phyloP scores from a whole-genome alignment of 257 asterid genomes.

The Voacanga thouarsii region DNA sequence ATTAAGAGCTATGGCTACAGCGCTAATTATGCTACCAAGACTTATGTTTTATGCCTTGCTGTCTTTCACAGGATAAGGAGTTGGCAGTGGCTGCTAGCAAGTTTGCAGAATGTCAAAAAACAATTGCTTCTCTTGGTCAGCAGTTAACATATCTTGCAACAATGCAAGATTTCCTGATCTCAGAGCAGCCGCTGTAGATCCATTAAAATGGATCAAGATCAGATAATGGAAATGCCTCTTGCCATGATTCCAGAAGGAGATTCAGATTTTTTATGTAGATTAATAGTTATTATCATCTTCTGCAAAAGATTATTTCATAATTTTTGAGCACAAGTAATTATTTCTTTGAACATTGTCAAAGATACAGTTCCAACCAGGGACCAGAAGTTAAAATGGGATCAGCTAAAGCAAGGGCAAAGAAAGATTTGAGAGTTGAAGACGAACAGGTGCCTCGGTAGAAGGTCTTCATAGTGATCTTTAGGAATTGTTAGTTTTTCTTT shows the following conservation, averaged over 20 bases:
- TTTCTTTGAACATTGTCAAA: background rate
- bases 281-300: background rate
- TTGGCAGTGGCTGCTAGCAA: constrained; percentile 67
- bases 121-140: constrained; percentile 71
- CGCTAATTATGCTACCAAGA: background rate
- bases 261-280: background rate
- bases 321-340: background rate
- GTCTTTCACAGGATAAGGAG: constrained; percentile 54
- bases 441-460: background rate
- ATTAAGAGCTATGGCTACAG: background rate
- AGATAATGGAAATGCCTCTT: background rate
- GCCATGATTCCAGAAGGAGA: background rate
- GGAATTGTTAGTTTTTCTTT: background rate
- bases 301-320: background rate
- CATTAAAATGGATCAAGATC: background rate
- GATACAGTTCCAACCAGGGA: background rate
- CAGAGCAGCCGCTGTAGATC: constrained; percentile 16
- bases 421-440: background rate
- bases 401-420: background rate
- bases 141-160: constrained; percentile 74
- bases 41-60: background rate
- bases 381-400: background rate
- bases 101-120: constrained; percentile 76
- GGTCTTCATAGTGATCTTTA: background rate
- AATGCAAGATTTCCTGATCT: constrained; percentile 53